Conservation (phyloP, 2,329 filamentous ascomycete species). For the Gyromitra esculenta region DNA sequence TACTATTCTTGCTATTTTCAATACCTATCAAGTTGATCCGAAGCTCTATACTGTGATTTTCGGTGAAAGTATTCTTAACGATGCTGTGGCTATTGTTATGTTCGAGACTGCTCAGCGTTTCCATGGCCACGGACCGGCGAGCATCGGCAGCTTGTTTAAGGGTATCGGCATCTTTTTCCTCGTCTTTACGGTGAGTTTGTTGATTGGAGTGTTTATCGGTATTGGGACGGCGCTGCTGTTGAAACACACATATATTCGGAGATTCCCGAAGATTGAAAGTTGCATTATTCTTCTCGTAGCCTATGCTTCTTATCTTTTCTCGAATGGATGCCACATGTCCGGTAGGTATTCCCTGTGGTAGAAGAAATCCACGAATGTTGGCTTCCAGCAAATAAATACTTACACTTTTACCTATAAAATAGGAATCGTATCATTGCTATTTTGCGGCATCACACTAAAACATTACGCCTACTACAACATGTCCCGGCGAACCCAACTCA, state of each 20-base stretch:
- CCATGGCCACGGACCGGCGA: conserved; percentile 76
- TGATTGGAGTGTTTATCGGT: conserved; percentile 88
- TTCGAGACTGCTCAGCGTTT: conserved; percentile 98
- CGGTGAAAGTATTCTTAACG: conserved; percentile 96
- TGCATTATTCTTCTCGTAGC: conserved; percentile 92
- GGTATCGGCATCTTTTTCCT: conserved; percentile 93
- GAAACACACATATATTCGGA: conserved; percentile 92
- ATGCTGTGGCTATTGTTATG: conserved; percentile 97
- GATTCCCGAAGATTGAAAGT: conserved; percentile 96
- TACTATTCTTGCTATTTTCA: conserved; percentile 98
- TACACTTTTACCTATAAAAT: conserved; percentile 15
- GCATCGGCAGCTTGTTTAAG: conserved; percentile 84
- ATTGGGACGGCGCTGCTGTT: conserved; percentile 86
- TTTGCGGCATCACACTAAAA: conserved; percentile 97
- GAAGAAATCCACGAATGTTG: neutral
- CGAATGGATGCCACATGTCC: conserved; percentile 93
- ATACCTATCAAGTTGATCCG: conserved; percentile 98
- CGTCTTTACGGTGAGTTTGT: conserved; percentile 92
- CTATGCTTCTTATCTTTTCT: conserved; percentile 97
- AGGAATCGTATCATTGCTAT: conserved; percentile 96
- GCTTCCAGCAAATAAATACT: conserved; percentile 3
- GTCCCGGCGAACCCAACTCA: conserved; percentile 95
- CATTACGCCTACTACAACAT: conserved; percentile 99
- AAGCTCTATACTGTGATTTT: conserved; percentile 99
- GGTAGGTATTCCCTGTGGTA: conserved; percentile 68